Conservation (phyloP, 1,284 basidiomycete genomes). For the Stygiomarasmius scandens region DNA sequence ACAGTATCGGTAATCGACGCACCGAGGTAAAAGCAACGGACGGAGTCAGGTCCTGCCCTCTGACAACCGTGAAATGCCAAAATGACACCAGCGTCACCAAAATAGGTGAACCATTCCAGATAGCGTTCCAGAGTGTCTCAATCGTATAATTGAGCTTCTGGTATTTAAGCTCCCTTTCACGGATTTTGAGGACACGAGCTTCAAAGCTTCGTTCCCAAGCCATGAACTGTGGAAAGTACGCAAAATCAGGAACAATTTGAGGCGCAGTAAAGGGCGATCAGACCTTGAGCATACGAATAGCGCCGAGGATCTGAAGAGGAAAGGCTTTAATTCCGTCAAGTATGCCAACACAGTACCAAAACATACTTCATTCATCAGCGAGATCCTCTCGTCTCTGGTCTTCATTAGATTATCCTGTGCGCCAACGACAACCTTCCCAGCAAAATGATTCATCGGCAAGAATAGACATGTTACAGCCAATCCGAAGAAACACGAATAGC, state of each 20-base stretch:
- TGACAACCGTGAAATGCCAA: slow-evolving; percentile 81
- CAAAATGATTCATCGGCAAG: slow-evolving; percentile 86
- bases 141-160: slow-evolving; percentile 87
- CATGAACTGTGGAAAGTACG: slow-evolving; percentile 71
- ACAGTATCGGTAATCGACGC: slow-evolving; percentile 25
- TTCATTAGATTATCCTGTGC: slow-evolving; percentile 91
- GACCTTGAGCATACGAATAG: slow-evolving; percentile 92
- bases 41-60: slow-evolving; percentile 73
- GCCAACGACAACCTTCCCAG: slow-evolving; percentile 82
- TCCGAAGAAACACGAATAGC: slow-evolving; percentile 78
- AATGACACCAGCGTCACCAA: slow-evolving; percentile 79
- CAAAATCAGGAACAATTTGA: no score
- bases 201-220: slow-evolving; percentile 95
- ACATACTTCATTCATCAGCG: slow-evolving; percentile 86
- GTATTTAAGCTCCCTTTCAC: slow-evolving; percentile 80
- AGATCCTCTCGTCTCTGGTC: slow-evolving; percentile 85
- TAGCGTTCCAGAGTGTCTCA: slow-evolving; percentile 79
- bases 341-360: slow-evolving; percentile 10
- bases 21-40: slow-evolving; percentile 87
- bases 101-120: slow-evolving; percentile 81
- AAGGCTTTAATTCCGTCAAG: neutral
- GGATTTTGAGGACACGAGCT: slow-evolving; percentile 69
- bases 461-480: slow-evolving; percentile 83
- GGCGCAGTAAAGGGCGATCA: no score
- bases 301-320: slow-evolving; percentile 67